Evolutionary conservation across 192 early-diverging fungal genomes (phyloP), one percentile per base, ranked within the genome.

Genomic region (Cetraspora pellucida): DNA sequence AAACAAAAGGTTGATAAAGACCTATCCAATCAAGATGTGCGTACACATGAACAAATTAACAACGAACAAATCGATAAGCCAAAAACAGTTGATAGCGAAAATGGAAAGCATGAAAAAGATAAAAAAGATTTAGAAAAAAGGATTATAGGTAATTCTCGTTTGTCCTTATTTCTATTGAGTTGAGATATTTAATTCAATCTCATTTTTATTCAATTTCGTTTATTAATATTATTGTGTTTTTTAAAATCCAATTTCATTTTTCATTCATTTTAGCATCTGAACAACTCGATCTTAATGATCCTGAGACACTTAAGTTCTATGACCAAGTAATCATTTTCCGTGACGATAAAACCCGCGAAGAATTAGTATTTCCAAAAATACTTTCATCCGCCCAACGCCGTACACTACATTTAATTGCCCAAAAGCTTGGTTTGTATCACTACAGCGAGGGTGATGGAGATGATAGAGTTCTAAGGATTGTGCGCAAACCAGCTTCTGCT

Each of bases 281-380:
- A 43, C 79, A 82, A 46, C 85, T 93, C 65, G 90, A 93, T 68
- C 79, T 93, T 65, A 92, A 92, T 74, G 89, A 93, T 81, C 82
- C 87, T 21, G 88, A 88, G 64, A 91, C 91, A 11, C 82, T 91
- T 37, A 83, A 86, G 55, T 85, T 92, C 54, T 93, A 93, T 80
- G 90, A 91, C 46, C 86, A 89, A 66, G 79, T 93, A 68, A 86
- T 91, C 60, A 85, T 89, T 52, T 93, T 93, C 78, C 86, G 91
- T 79, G 88, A 90, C 78, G 89, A 92, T 78, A 86, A 89, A 49
- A 80, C 83, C 4, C 81, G 89, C 49, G 89, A 88, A 14, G 89
- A 91, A 78, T 85, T 93, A 57, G 85, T 88, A 66, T 90, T 91
- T 72, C 85, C 90, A 8, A 89, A 87, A 75, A 82, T 86, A 37